Conservation (phyloP, 176 grass and related monocot species). For the Sorghum bicolor region Sorghum_bicolor_NCBIv3 NC_012872.2:3441501-3442000, state of each 20-base stretch:
- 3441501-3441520: background rate
- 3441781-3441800: conserved; percentile 70
- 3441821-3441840: conserved; percentile 67
- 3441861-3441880: conserved; percentile 75
- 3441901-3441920: conserved; percentile 52
- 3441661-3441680: conserved; percentile 71
- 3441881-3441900: conserved; percentile 63
- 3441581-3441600: background rate
- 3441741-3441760: conserved; percentile 57
- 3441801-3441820: conserved; percentile 92
- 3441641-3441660: background rate
- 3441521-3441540: background rate
- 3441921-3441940: conserved; percentile 43
- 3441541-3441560: background rate
- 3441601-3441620: background rate
- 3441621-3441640: conserved; percentile 19
- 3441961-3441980: conserved; percentile 74
- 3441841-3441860: conserved; percentile 75
- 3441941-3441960: conserved; percentile 83
- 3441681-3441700: conserved; percentile 51
- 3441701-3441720: conserved; percentile 45
- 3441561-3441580: background rate
- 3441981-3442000: conserved; percentile 80
- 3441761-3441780: conserved; percentile 33
- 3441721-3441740: conserved; percentile 54